phyloP scores from a whole-genome alignment of 129 eudicot species.

The Rutidosis leptorrhynchoides region DNA sequence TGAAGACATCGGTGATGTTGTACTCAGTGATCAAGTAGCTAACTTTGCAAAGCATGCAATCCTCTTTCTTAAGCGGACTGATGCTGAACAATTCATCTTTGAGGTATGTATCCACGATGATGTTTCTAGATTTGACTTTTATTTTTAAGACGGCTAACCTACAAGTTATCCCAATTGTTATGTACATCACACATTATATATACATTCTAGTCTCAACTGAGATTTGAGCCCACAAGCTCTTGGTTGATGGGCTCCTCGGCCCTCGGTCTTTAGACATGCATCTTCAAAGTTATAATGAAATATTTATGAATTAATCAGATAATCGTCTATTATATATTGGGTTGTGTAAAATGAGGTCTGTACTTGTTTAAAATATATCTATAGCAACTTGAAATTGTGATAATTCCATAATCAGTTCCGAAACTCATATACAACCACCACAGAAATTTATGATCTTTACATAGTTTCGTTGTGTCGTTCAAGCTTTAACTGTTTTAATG shows the following conservation, averaged over 20 bases:
- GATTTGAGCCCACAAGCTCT: neutral
- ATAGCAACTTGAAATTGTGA: neutral
- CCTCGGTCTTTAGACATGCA: constrained; percentile 31
- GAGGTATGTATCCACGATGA: constrained; percentile 39
- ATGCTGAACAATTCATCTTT: constrained; percentile 76
- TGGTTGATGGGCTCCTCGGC: neutral
- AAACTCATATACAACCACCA: neutral
- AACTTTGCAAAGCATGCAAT: constrained; percentile 84
- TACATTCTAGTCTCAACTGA: neutral
- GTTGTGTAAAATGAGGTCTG: too few relatives aligned
- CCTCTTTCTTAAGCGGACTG: constrained; percentile 77
- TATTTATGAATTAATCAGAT: neutral
- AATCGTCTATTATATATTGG: neutral
- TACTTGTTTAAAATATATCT: neutral
- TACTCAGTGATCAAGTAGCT: constrained; percentile 64
- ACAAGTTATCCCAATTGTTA: neutral
- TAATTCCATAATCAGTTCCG: neutral
- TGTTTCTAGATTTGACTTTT: neutral
- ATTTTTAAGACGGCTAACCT: neutral
- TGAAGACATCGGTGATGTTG: constrained; percentile 78
- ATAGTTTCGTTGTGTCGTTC: neutral
- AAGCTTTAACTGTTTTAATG: constrained; percentile 1
- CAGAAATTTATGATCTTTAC: constrained; percentile 1
- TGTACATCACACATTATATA: neutral
- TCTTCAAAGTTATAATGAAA: constrained; percentile 28